Conservation (phyloP, 257 asterid species). For the Salvia miltiorrhiza region DNA sequence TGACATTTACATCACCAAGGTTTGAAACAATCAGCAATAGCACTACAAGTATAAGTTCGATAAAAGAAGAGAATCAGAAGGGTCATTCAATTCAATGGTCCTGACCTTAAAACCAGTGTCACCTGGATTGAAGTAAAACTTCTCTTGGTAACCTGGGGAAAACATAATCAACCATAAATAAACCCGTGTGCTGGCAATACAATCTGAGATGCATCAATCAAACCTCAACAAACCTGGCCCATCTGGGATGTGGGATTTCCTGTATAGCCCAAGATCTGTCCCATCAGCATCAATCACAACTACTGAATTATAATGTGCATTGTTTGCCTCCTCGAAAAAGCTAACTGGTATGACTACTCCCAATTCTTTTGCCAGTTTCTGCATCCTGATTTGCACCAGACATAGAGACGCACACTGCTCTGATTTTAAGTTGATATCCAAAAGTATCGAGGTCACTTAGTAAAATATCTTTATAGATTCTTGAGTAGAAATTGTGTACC, state of each 20-base stretch:
- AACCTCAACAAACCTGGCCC: conserved; percentile 76
- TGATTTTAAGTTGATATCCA: neutral
- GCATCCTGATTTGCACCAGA: conserved; percentile 59
- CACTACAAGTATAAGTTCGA: conserved; percentile 6
- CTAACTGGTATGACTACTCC: conserved; percentile 97
- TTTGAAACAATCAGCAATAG: conserved; percentile 17
- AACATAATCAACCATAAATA: conserved; percentile 9
- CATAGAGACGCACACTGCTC: conserved; percentile 7
- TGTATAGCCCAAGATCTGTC: conserved; percentile 87
- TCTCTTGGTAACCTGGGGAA: conserved; percentile 92
- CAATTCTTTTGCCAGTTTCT: conserved; percentile 85
- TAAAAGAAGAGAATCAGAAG: conserved; percentile 6
- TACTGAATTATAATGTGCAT: conserved; percentile 92
- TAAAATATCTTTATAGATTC: conserved; percentile 2
- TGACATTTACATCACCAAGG: conserved; percentile 22
- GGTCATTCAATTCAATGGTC: neutral
- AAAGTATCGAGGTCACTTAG: neutral
- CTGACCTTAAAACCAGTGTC: conserved; percentile 97
- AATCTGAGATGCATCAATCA: conserved; percentile 14
- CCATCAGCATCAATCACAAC: conserved; percentile 96
- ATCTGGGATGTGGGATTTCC: conserved; percentile 97
- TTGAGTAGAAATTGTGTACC: conserved; percentile 41
- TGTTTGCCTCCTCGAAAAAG: conserved; percentile 95
- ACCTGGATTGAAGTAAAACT: conserved; percentile 94
- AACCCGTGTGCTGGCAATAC: conserved; percentile 11